Base-by-base conservation (phyloP, 352 stramenopile genomes). In the Globisporangium megalacanthum region DNA sequence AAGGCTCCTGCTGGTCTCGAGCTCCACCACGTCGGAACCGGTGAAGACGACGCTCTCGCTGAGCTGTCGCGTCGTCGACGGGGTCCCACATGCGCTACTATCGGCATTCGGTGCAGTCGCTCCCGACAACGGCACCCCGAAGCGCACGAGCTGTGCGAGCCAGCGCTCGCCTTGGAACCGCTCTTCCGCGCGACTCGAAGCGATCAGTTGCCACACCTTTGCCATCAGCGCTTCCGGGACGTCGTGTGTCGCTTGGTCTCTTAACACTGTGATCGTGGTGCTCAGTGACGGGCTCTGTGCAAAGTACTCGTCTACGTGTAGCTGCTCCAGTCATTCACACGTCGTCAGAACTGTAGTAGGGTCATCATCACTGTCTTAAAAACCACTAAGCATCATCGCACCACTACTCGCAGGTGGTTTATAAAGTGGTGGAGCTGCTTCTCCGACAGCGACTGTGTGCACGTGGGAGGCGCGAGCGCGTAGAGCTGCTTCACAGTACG, bases 241-340 rank as follows among this genome's bases (percentile, higher is more conserved):
- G 29, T 51, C 67, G 3, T 49, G 45, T 6, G 61, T 65, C 19
- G 46, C 37, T 0, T 72, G 57, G 11, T 46, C 65, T 19, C 60
- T 65, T 4, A 57, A 42, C 11, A 61, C 9, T 51, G 72, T 66
- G 0, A 79, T 53, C 5, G 60, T 56, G 49, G 66, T 74, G 9
- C 66, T 52, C 1, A 86, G 60, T 25, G 54, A 64, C 1, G 53
- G 46, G 54, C 77, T 83, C 31, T 68, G 65, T 4, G 50, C 49
- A 48, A 84, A 83, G 57, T 77, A 83, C 17, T 75, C 72, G 14
- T 82, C 69, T 6, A 84, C 51, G 25, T 76, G 73, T 9, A 65
- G 49, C 60, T 65, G n/a, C 35, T 8, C 35, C 35, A 39, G 35
- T 13, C 35, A 39, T 1, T 29, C 25, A 29, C 25, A 29, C 25